A percentile compares a stretch with the other conserved stretches of the same genome.
These are phyloP conservation scores for Hymenoscyphus fructigenus DNA, from an alignment of 2,329 filamentous ascomycete genomes.

Conservation along the genomic window DNA sequence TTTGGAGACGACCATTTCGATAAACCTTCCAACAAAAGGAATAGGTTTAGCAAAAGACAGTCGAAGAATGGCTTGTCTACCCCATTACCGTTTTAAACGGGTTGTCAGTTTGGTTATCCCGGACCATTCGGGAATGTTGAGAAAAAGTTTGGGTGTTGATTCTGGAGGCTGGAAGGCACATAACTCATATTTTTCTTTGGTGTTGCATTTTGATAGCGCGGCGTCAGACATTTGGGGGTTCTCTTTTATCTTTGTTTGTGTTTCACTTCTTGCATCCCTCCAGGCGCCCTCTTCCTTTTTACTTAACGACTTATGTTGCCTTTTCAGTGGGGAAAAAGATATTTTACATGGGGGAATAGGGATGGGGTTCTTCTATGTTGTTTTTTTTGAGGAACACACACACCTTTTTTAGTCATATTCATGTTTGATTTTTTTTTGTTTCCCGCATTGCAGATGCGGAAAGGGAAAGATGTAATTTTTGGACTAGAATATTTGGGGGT, in stretches of 20 bases:
- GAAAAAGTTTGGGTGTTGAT: constrained; percentile 1
- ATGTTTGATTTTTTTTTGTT: no score
- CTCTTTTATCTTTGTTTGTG: not conserved
- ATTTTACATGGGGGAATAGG: not conserved
- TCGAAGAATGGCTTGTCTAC: constrained; percentile 92
- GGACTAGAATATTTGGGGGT: no score
- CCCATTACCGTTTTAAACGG: constrained; percentile 60
- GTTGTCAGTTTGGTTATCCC: not conserved
- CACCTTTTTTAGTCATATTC: no score
- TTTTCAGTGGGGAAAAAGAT: not conserved
- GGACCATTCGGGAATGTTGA: not conserved
- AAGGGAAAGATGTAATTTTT: no score
- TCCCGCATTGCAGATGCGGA: no score
- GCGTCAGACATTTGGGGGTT: not conserved
- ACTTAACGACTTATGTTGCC: not conserved
- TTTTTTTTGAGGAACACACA: no score
- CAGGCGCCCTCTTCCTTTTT: not conserved
- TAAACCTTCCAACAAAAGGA: constrained; percentile 50
- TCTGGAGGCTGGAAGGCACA: constrained; percentile 3
- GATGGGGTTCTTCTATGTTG: no score
- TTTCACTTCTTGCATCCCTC: not conserved
- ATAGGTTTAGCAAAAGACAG: constrained; percentile 86
- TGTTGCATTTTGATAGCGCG: constrained; percentile 5
- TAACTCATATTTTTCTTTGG: not conserved
- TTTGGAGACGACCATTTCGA: constrained; percentile 36